These are phyloP conservation scores for Coccinonectria pachysandricola DNA, from an alignment of 2,329 filamentous ascomycete species.

Conservation along the genomic window DNA sequence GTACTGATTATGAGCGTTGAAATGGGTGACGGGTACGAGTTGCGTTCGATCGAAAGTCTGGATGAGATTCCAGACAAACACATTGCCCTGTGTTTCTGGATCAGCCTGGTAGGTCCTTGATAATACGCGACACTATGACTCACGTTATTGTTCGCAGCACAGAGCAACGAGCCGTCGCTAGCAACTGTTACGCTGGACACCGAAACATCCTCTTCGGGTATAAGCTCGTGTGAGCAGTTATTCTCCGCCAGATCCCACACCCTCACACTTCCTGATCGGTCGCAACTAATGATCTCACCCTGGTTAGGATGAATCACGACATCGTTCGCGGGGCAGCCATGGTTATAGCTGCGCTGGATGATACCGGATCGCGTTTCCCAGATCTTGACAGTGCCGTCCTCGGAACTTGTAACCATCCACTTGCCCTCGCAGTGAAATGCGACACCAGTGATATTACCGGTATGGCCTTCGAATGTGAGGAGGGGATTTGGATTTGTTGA, in stretches of 20 bases:
- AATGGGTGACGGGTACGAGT: constrained; percentile 77
- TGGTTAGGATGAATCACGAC: constrained; percentile 99
- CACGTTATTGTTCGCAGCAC: constrained; percentile 86
- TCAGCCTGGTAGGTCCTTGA: constrained; percentile 2
- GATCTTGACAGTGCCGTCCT: constrained; percentile 94
- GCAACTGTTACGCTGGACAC: constrained; percentile 94
- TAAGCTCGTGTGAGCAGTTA: constrained; percentile 90
- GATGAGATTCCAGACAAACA: constrained; percentile 93
- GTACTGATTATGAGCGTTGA: constrained; percentile 83
- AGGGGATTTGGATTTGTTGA: constrained; percentile 93
- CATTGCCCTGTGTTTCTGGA: constrained; percentile 61
- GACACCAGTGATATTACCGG: constrained; percentile 89
- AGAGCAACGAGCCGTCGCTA: constrained; percentile 84
- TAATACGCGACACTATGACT: constrained; percentile 11
- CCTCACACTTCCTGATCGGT: constrained; percentile 81
- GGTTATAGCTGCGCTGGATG: constrained; percentile 86
- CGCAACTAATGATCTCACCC: constrained; percentile 94
- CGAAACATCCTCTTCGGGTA: constrained; percentile 89
- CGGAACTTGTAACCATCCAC: constrained; percentile 98
- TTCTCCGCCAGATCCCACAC: constrained; percentile 98
- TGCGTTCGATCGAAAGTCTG: constrained; percentile 74
- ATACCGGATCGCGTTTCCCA: constrained; percentile 84
- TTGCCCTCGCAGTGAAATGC: constrained; percentile 98
- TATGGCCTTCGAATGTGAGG: constrained; percentile 91
- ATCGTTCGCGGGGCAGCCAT: constrained; percentile 84